phyloP scores from a whole-genome alignment of 768 basidiomycete genomes.

The Lepiota subincarnata region DNA sequence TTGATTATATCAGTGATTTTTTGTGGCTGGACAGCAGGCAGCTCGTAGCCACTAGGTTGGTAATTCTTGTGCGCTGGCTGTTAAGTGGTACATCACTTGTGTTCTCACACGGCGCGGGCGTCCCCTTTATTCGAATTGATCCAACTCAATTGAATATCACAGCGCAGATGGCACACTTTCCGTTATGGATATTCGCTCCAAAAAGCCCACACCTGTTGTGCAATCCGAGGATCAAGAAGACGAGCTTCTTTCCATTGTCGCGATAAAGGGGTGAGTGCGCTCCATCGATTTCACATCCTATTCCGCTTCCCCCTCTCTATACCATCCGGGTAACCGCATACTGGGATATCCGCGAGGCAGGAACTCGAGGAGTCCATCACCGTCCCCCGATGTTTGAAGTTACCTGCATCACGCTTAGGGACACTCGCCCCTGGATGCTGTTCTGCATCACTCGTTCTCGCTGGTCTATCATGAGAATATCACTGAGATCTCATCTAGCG shows the following conservation, averaged over 20 bases:
- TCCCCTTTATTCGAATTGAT: slow-evolving; percentile 2
- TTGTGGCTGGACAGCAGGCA: slow-evolving; percentile 84
- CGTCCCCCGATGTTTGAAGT: background rate
- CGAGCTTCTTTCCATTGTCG: slow-evolving; percentile 79
- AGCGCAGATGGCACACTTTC: slow-evolving; percentile 94
- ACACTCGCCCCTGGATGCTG: background rate
- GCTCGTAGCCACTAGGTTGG: slow-evolving; percentile 83
- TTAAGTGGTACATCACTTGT: background rate
- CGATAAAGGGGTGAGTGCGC: slow-evolving; percentile 70
- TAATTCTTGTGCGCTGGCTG: background rate
- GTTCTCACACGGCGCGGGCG: background rate
- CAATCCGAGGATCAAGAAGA: slow-evolving; percentile 97
- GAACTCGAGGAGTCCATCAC: background rate
- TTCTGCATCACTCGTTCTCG: background rate
- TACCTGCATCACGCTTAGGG: background rate
- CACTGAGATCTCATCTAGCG: slow-evolving; percentile 35
- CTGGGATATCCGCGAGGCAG: background rate
- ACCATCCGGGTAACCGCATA: background rate
- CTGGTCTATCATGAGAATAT: no score
- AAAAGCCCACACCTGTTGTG: slow-evolving; percentile 69
- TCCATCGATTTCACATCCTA: slow-evolving; percentile 12
- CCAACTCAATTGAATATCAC: slow-evolving; percentile 10
- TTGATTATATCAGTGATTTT: slow-evolving; percentile 93
- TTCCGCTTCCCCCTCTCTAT: background rate
- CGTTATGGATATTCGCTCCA: slow-evolving; percentile 86